Evolutionary conservation across 2,329 filamentous ascomycete genomes (phyloP).

Genomic region (Calonectria montana): DNA sequence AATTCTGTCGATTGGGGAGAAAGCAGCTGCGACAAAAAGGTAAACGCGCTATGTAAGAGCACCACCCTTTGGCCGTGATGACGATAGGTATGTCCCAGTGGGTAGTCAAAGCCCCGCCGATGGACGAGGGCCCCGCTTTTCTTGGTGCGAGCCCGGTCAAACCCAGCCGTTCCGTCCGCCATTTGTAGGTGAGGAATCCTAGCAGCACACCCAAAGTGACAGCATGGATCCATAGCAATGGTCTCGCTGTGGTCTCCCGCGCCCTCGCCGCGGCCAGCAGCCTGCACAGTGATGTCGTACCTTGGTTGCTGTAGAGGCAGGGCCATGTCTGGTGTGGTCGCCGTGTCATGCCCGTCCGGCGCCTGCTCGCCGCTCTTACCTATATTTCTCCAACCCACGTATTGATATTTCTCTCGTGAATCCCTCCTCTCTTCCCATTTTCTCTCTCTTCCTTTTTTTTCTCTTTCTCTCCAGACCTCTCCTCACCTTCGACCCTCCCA

Average conservation of each 20-base stretch:
- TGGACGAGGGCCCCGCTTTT: slow-evolving; percentile 40
- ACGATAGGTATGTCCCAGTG: slow-evolving; percentile 38
- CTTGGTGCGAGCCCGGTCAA: slow-evolving; percentile 39
- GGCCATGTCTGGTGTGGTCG: slow-evolving; percentile 3
- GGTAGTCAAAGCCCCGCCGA: slow-evolving; percentile 38
- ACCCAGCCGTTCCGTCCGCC: slow-evolving; percentile 25
- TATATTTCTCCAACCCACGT: slow-evolving; percentile 12
- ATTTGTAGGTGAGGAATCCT: slow-evolving; percentile 30
- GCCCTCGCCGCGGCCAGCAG: slow-evolving; percentile 4
- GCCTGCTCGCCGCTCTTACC: slow-evolving; percentile 19
- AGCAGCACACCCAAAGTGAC: slow-evolving; percentile 11
- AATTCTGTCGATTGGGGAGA: slow-evolving; percentile 19
- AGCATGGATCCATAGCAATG: slow-evolving; percentile 4
- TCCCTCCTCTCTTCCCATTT: slow-evolving; percentile 30
- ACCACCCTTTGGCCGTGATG: slow-evolving; percentile 34
- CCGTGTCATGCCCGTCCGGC: slow-evolving; percentile 16
- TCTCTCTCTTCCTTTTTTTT: slow-evolving; percentile 25
- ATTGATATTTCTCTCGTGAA: slow-evolving; percentile 42
- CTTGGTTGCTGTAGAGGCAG: slow-evolving; percentile 9
- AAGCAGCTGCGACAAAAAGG: slow-evolving; percentile 8
- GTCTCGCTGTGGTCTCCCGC: slow-evolving; percentile 7
- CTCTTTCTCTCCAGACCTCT: slow-evolving; percentile 34
- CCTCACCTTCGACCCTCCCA: slow-evolving; percentile 24
- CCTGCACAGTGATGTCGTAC: slow-evolving; percentile 12
- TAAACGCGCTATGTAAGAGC: slow-evolving; percentile 24